Conservation (phyloP, 2,329 filamentous ascomycete genomes). For the Aspergillus felis region DNA sequence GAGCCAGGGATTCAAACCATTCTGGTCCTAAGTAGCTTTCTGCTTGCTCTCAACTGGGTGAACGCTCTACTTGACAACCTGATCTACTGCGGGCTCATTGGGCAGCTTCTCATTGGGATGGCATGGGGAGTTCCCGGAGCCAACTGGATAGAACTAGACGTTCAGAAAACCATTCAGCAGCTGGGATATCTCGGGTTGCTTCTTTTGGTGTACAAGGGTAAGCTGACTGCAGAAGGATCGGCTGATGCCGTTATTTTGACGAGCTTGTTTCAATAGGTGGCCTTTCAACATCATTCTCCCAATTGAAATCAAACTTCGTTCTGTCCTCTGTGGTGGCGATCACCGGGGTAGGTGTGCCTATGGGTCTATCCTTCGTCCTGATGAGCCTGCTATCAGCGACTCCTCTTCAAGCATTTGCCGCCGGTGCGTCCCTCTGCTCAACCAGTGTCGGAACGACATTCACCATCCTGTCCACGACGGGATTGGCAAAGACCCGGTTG, state of each 20-base stretch:
- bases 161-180: slow-evolving; percentile 57
- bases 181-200: slow-evolving; percentile 72
- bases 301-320: slow-evolving; percentile 56
- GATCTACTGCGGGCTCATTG: slow-evolving; percentile 67
- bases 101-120: slow-evolving; percentile 67
- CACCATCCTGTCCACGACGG: slow-evolving; percentile 59
- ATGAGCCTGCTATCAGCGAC: slow-evolving; percentile 47
- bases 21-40: slow-evolving; percentile 58
- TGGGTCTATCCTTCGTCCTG: slow-evolving; percentile 63
- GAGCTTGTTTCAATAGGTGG: slow-evolving; percentile 13
- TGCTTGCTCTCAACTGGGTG: slow-evolving; percentile 58
- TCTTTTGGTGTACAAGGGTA: slow-evolving; percentile 67
- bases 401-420: slow-evolving; percentile 63
- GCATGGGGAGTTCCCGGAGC: slow-evolving; percentile 66
- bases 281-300: slow-evolving; percentile 36
- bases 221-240: neutral
- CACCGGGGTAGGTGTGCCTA: slow-evolving; percentile 62
- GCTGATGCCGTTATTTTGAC: neutral
- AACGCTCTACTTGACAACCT: slow-evolving; percentile 56
- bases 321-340: slow-evolving; percentile 61
- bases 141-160: slow-evolving; percentile 52
- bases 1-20: slow-evolving; percentile 60
- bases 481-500: slow-evolving; percentile 51
- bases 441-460: slow-evolving; percentile 72
- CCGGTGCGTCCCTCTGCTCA: slow-evolving; percentile 69